phyloP scores from a whole-genome alignment of 208 protist genomes.

The Borovskyia barvae region DNA sequence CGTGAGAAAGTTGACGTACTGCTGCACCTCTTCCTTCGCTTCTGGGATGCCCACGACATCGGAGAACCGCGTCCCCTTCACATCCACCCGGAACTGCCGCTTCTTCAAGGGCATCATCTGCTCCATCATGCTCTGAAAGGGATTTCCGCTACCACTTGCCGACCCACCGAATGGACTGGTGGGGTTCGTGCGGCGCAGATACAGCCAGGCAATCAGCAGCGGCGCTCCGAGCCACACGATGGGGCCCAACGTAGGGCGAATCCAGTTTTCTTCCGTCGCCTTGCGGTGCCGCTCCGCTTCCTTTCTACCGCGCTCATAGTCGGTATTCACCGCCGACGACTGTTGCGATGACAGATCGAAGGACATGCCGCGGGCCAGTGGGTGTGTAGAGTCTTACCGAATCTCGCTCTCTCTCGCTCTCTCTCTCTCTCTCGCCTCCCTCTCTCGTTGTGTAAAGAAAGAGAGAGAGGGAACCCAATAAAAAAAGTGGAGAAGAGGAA shows the following conservation, averaged over 20 bases:
- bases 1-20: conserved; percentile 98
- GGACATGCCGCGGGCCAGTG: conserved; percentile 8
- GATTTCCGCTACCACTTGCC: conserved; percentile 30
- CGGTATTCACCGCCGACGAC: conserved; percentile 1
- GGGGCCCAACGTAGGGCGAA: conserved; percentile 69
- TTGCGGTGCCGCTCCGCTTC: conserved; percentile 70
- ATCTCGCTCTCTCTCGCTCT: too few relatives aligned
- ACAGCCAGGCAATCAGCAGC: conserved; percentile 48
- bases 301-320: conserved; percentile 67
- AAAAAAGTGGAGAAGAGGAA: conserved; percentile 13
- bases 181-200: conserved; percentile 48
- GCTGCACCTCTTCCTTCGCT: conserved; percentile 95
- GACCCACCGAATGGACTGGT: conserved; percentile 4
- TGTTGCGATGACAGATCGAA: conserved; percentile 7
- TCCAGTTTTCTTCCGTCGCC: conserved; percentile 80
- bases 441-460: conserved; percentile 5
- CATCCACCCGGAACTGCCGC: conserved; percentile 83
- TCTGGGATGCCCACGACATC: conserved; percentile 97
- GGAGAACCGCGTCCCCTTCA: conserved; percentile 79
- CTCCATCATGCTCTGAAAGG: conserved; percentile 82
- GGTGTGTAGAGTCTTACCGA: neutral
- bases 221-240: conserved; percentile 78
- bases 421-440: too few relatives aligned
- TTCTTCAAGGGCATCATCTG: conserved; percentile 90
- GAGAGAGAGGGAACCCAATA: conserved; percentile 1